Percentiles rank a stretch among this genome's conserved stretches.
phyloP scores from a whole-genome alignment of 192 early-diverging fungal species.

The Gonapodya sp. region DNA sequence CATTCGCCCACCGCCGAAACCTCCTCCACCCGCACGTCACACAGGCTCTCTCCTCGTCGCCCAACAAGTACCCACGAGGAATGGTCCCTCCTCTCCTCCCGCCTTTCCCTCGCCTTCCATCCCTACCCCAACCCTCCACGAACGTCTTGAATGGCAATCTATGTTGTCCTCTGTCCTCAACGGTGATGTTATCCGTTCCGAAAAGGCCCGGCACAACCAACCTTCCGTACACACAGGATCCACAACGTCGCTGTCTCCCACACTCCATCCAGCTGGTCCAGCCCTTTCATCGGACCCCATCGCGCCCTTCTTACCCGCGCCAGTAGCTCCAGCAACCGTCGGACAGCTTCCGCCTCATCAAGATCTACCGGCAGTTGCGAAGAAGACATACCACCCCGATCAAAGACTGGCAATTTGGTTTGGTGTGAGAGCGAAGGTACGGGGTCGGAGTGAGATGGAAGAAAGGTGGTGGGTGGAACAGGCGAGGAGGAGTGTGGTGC shows the following conservation, averaged over 20 bases:
- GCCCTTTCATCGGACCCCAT: not conserved
- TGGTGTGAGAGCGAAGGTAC: slow-evolving; percentile 53
- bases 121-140: slow-evolving; percentile 22
- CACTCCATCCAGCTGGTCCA: not conserved
- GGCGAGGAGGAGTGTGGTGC: slow-evolving; percentile 45
- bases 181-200: slow-evolving; percentile 74
- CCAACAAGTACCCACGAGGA: not conserved
- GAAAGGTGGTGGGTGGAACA: slow-evolving; percentile 61
- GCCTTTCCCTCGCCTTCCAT: not conserved
- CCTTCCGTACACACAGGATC: slow-evolving; percentile 13
- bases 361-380: slow-evolving; percentile 8
- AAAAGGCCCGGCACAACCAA: slow-evolving; percentile 57
- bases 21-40: too few species aligned
- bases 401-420: slow-evolving; percentile 62
- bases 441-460: slow-evolving; percentile 45
- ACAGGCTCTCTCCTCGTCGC: not conserved
- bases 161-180: slow-evolving; percentile 72
- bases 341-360: not conserved
- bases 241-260: too few species aligned
- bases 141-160: slow-evolving; percentile 75
- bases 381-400: slow-evolving; percentile 31
- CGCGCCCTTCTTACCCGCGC: not conserved
- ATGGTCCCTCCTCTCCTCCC: not conserved
- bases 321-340: not conserved
- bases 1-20: too few species aligned